Conservation (phyloP, 2,329 filamentous ascomycete genomes). For the Herpotrichia juniperi region DNA sequence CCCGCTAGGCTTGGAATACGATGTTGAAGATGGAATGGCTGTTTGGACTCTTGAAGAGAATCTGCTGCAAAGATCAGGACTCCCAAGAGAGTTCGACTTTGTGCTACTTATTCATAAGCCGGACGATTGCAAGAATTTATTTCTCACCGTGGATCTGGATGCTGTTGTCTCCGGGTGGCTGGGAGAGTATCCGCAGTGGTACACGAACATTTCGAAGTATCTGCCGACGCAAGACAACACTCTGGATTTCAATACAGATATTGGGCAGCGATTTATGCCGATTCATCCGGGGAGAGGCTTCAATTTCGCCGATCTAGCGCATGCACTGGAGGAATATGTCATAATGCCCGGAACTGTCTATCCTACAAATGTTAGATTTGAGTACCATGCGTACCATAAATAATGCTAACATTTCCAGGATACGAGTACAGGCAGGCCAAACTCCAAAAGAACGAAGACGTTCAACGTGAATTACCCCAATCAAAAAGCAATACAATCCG, state of each 20-base stretch:
- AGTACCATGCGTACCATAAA: background rate
- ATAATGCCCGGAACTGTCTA: slow-evolving; percentile 52
- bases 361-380: slow-evolving; percentile 30
- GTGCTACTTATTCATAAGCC: slow-evolving; percentile 57
- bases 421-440: background rate
- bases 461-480: slow-evolving; percentile 6
- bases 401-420: slow-evolving; percentile 9
- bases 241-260: slow-evolving; percentile 49
- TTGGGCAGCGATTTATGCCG: slow-evolving; percentile 54
- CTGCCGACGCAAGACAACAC: slow-evolving; percentile 43
- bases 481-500: slow-evolving; percentile 9
- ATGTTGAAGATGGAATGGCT: slow-evolving; percentile 52
- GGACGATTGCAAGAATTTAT: slow-evolving; percentile 45
- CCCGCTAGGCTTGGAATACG: slow-evolving; percentile 41
- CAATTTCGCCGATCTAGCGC: slow-evolving; percentile 52
- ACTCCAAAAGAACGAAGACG: background rate
- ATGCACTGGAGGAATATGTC: slow-evolving; percentile 52
- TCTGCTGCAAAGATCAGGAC: slow-evolving; percentile 53
- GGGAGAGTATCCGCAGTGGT: slow-evolving; percentile 50
- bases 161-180: slow-evolving; percentile 50
- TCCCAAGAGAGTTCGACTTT: slow-evolving; percentile 60
- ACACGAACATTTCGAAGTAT: slow-evolving; percentile 46
- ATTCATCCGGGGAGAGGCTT: slow-evolving; percentile 44
- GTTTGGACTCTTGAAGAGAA: slow-evolving; percentile 61
- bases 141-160: slow-evolving; percentile 51